Conservation (phyloP, 2,329 filamentous ascomycete species). For the Claviceps capensis region DNA sequence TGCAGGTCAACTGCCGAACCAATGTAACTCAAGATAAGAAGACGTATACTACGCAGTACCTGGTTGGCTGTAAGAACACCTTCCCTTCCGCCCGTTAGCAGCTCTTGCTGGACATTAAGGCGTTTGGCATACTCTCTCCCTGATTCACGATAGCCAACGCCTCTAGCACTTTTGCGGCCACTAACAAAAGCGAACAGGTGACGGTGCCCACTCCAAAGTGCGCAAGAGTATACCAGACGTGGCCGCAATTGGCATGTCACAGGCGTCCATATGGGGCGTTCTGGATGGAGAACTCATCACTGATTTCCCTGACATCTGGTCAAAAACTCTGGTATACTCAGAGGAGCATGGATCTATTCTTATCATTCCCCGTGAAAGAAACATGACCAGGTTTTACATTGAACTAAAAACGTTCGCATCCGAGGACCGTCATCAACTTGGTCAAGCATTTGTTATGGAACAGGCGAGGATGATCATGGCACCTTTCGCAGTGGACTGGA, state of each 20-base stretch:
- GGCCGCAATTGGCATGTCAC: constrained; percentile 41
- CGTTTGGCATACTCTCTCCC: not conserved
- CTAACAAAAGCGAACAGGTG: constrained; percentile 25
- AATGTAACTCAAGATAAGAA: constrained; percentile 37
- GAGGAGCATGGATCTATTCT: constrained; percentile 55
- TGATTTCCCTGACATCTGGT: constrained; percentile 63
- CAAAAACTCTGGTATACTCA: constrained; percentile 56
- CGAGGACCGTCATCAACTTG: constrained; percentile 25
- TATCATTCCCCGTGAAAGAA: constrained; percentile 60
- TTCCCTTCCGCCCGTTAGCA: not conserved
- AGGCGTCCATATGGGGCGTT: constrained; percentile 51
- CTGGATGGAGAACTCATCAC: constrained; percentile 58
- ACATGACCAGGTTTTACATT: constrained; percentile 54
- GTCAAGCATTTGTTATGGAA: constrained; percentile 58
- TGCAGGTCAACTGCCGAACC: constrained; percentile 37
- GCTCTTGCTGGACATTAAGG: not conserved
- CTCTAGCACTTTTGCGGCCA: not conserved
- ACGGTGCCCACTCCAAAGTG: constrained; percentile 59
- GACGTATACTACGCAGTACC: constrained; percentile 44
- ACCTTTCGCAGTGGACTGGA: constrained; percentile 44
- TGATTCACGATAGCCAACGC: not conserved
- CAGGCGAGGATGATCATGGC: constrained; percentile 47
- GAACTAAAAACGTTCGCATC: constrained; percentile 36
- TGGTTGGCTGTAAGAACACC: constrained; percentile 48
- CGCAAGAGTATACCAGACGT: constrained; percentile 46